These are phyloP conservation scores for Fusarium continuum DNA, from an alignment of 2,329 filamentous ascomycete genomes.

Conservation along the genomic window DNA sequence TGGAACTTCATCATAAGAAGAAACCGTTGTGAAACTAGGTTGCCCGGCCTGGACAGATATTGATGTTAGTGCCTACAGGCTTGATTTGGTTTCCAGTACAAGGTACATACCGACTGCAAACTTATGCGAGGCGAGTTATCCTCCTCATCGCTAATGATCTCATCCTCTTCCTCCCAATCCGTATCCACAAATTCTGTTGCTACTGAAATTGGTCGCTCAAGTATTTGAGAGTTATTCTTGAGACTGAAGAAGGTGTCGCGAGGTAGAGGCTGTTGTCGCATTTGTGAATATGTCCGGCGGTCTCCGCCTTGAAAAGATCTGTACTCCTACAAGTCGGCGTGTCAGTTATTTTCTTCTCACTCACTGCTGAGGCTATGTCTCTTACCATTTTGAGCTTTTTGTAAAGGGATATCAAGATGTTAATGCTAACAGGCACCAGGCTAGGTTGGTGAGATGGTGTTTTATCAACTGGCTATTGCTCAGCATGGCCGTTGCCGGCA, in stretches of 20 bases:
- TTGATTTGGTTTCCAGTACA: neutral
- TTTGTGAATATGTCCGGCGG: constrained; percentile 56
- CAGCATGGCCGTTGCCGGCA: constrained; percentile 52
- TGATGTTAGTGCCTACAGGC: constrained; percentile 20
- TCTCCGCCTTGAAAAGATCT: constrained; percentile 50
- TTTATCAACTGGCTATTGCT: constrained; percentile 31
- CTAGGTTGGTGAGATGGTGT: constrained; percentile 19
- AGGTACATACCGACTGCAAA: constrained; percentile 72
- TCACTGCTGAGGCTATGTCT: neutral
- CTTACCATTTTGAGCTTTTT: constrained; percentile 48
- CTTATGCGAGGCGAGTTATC: constrained; percentile 74
- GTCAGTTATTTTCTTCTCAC: neutral
- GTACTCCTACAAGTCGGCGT: constrained; percentile 46
- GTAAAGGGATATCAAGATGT: constrained; percentile 3
- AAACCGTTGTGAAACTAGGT: constrained; percentile 85
- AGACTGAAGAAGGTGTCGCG: constrained; percentile 70
- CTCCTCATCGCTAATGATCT: constrained; percentile 67
- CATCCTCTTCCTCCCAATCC: constrained; percentile 75
- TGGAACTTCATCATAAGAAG: constrained; percentile 83
- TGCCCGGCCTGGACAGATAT: constrained; percentile 65
- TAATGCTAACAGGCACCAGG: constrained; percentile 33
- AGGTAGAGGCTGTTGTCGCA: constrained; percentile 60
- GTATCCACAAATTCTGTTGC: constrained; percentile 83
- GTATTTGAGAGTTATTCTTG: constrained; percentile 56
- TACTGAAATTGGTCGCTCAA: constrained; percentile 70